These are phyloP conservation scores for Byssothecium circinans DNA, from an alignment of 2,329 filamentous ascomycete species.

Conservation along the genomic window DNA sequence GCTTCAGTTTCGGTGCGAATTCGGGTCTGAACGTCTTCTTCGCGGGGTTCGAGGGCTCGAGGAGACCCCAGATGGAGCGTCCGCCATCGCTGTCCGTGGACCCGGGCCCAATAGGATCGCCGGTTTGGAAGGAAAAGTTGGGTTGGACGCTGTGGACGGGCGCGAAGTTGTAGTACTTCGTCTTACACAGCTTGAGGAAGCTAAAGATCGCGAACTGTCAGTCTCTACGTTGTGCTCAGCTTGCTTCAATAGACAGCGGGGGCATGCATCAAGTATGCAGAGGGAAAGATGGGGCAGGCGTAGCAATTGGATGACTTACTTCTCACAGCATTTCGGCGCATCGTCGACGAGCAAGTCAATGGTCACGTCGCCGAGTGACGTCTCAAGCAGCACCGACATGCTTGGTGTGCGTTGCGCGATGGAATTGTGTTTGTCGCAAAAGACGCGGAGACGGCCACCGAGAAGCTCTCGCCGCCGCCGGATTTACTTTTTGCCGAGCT, in stretches of 20 bases:
- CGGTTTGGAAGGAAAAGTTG: slow-evolving; percentile 94
- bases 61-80: slow-evolving; percentile 85
- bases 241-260: slow-evolving; percentile 39
- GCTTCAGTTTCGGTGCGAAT: slow-evolving; percentile 84
- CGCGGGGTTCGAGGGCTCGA: slow-evolving; percentile 62
- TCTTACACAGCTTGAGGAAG: slow-evolving; percentile 97
- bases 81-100: slow-evolving; percentile 87
- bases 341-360: slow-evolving; percentile 89
- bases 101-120: slow-evolving; percentile 87
- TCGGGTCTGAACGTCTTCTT: slow-evolving; percentile 81
- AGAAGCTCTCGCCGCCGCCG: neutral
- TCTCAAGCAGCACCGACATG: slow-evolving; percentile 95
- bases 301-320: slow-evolving; percentile 62
- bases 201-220: slow-evolving; percentile 59
- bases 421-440: slow-evolving; percentile 24
- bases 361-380: slow-evolving; percentile 89
- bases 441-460: slow-evolving; percentile 4
- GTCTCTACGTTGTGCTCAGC: slow-evolving; percentile 57
- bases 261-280: slow-evolving; percentile 22
- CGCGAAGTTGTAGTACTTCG: slow-evolving; percentile 98
- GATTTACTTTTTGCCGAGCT: slow-evolving; percentile 1
- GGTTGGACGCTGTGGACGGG: slow-evolving; percentile 91
- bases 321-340: slow-evolving; percentile 89
- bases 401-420: slow-evolving; percentile 4
- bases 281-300: slow-evolving; percentile 6